Percentiles rank a stretch among this genome's conserved stretches.
These are phyloP conservation scores for Suillus hirtellus DNA, from an alignment of 768 basidiomycete genomes.

Conservation along the genomic window DNA sequence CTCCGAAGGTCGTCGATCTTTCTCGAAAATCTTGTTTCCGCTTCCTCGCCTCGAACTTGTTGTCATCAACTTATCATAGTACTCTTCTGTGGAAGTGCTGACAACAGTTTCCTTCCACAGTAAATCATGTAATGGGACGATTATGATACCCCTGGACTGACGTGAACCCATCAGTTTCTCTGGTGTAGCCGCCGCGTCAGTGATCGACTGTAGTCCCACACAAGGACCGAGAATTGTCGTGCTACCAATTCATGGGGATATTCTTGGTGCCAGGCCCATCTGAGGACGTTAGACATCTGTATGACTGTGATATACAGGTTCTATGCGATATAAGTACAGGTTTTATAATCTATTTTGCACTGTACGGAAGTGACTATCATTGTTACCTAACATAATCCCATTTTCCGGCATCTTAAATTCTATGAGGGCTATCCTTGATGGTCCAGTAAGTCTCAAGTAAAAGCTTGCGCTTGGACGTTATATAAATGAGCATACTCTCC, in stretches of 20 bases:
- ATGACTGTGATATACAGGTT: background rate
- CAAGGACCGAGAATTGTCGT: background rate
- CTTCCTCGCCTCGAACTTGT: background rate
- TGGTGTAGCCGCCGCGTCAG: background rate
- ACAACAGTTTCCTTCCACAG: background rate
- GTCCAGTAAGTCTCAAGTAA: slow-evolving; percentile 11
- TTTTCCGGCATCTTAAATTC: too few relatives aligned
- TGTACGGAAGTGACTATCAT: background rate
- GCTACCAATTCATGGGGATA: background rate
- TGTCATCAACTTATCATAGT: background rate
- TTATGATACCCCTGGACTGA: background rate
- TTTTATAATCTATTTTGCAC: background rate
- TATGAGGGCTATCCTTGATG: background rate
- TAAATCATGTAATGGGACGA: background rate
- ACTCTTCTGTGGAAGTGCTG: background rate
- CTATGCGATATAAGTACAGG: background rate
- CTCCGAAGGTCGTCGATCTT: background rate
- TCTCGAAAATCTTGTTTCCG: background rate
- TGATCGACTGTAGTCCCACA: background rate
- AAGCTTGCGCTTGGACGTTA: slow-evolving; percentile 34
- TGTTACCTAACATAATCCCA: background rate
- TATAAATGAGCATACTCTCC: slow-evolving; percentile 38
- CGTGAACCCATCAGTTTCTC: background rate
- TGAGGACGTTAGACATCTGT: background rate
- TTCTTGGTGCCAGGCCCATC: too few relatives aligned